Evolutionary conservation across 768 basidiomycete genomes (phyloP).

Genomic region (Termitomyces bulborhizus): DNA sequence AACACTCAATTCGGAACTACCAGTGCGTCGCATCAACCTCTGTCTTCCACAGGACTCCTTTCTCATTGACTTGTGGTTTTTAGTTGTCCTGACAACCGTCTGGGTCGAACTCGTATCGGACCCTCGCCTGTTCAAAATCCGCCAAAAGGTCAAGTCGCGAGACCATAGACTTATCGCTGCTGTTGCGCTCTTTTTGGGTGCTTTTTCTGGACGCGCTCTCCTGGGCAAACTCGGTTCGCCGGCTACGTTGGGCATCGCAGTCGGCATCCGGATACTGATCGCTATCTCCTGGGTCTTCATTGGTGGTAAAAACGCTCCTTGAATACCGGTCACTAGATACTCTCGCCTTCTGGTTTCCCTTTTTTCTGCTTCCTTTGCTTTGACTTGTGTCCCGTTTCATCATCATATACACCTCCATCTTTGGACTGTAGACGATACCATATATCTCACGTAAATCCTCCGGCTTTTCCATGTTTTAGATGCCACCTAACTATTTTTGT

Average conservation of each 20-base stretch:
- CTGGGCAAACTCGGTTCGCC: conserved; percentile 55
- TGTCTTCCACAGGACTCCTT: neutral
- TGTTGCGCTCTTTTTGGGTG: conserved; percentile 66
- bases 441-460: neutral
- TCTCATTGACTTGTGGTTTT: neutral
- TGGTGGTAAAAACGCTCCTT: conserved; percentile 29
- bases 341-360: neutral
- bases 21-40: conserved; percentile 36
- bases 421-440: neutral
- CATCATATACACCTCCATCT: neutral
- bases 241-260: conserved; percentile 59
- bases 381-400: neutral
- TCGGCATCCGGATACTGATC: conserved; percentile 56
- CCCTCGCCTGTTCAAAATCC: conserved; percentile 46
- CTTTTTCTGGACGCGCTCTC: conserved; percentile 60
- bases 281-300: conserved; percentile 63
- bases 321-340: neutral
- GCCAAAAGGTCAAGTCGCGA: conserved; percentile 35
- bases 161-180: conserved; percentile 19
- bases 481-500: neutral
- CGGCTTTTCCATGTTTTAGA: neutral
- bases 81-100: conserved; percentile 83
- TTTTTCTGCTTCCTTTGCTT: neutral
- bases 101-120: conserved; percentile 74
- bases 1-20: conserved; percentile 79